Percentiles rank a stretch among this genome's conserved stretches.
Conservation (phyloP, 2,329 filamentous ascomycete genomes). For the Hyphodiscus sp. region DNA sequence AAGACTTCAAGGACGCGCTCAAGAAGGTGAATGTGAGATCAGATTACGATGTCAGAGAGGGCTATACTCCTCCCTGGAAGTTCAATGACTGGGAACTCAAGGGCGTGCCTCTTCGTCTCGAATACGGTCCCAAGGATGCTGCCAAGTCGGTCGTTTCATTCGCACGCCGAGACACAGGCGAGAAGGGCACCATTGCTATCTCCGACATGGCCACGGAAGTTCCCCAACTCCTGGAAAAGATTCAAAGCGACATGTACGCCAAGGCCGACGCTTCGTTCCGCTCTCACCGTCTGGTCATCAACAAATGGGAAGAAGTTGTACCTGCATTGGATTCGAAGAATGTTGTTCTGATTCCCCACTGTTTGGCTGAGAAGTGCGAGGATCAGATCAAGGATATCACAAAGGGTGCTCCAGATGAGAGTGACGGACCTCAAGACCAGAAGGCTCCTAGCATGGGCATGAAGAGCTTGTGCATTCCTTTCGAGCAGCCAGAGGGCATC, state of each 20-base stretch:
- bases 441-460: slow-evolving; percentile 69
- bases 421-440: slow-evolving; percentile 29
- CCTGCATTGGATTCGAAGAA: slow-evolving; percentile 89
- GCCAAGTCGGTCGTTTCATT: slow-evolving; percentile 78
- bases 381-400: slow-evolving; percentile 93
- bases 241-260: slow-evolving; percentile 75
- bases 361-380: slow-evolving; percentile 74
- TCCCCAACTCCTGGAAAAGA: slow-evolving; percentile 77
- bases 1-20: slow-evolving; percentile 62
- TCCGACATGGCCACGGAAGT: slow-evolving; percentile 66
- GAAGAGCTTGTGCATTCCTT: slow-evolving; percentile 72
- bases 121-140: slow-evolving; percentile 92
- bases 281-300: slow-evolving; percentile 73
- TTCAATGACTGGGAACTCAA: slow-evolving; percentile 99
- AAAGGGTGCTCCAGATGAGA: slow-evolving; percentile 62
- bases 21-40: slow-evolving; percentile 68
- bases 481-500: slow-evolving; percentile 78
- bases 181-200: slow-evolving; percentile 76
- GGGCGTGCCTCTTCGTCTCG: slow-evolving; percentile 86
- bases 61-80: slow-evolving; percentile 92
- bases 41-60: slow-evolving; percentile 79
- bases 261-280: slow-evolving; percentile 71
- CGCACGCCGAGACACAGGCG: slow-evolving; percentile 79
- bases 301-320: slow-evolving; percentile 85
- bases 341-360: slow-evolving; percentile 86